These are phyloP conservation scores for Candida maltosa DNA, from an alignment of 805 yeast genomes.

Conservation along the genomic window DNA sequence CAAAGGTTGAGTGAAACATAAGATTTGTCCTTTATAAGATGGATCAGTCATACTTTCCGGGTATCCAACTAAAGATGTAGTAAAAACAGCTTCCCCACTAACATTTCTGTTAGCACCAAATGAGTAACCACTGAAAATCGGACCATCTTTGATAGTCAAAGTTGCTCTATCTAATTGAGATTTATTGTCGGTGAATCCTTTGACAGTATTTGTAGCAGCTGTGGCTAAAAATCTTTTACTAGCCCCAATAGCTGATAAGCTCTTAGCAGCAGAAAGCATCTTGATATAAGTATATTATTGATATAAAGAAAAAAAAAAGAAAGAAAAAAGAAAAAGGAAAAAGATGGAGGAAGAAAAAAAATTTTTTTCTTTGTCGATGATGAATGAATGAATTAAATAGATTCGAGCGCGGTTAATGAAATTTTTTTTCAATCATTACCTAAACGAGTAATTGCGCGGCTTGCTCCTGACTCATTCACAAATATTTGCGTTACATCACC, in stretches of 20 bases:
- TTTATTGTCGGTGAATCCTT: conserved; percentile 30
- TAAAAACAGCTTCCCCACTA: conserved; percentile 96
- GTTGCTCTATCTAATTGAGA: conserved; percentile 74
- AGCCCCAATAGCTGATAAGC: conserved; percentile 32
- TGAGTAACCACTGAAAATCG: conserved; percentile 87
- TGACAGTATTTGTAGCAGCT: conserved; percentile 15
- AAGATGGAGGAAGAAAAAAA: no score
- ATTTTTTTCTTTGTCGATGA: no score
- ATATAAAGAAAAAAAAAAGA: conserved; percentile 1
- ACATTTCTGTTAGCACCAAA: conserved; percentile 93
- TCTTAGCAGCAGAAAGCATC: conserved; percentile 4
- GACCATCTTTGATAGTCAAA: conserved; percentile 87
- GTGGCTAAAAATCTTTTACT: conserved; percentile 30
- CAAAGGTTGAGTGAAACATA: conserved; percentile 94
- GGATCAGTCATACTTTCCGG: conserved; percentile 99
- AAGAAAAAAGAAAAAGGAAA: no score
- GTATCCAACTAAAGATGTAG: conserved; percentile 96
- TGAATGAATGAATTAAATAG: not conserved
- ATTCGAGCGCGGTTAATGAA: conserved; percentile 5
- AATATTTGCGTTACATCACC: not conserved
- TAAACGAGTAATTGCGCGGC: conserved; percentile 1
- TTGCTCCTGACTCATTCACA: not conserved
- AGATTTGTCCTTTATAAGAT: conserved; percentile 93
- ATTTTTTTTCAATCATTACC: conserved; percentile 4
- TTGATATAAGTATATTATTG: not conserved